These are phyloP conservation scores for Trapa bicornis DNA, from an alignment of 345 rosid species.

Conservation along the genomic window DNA sequence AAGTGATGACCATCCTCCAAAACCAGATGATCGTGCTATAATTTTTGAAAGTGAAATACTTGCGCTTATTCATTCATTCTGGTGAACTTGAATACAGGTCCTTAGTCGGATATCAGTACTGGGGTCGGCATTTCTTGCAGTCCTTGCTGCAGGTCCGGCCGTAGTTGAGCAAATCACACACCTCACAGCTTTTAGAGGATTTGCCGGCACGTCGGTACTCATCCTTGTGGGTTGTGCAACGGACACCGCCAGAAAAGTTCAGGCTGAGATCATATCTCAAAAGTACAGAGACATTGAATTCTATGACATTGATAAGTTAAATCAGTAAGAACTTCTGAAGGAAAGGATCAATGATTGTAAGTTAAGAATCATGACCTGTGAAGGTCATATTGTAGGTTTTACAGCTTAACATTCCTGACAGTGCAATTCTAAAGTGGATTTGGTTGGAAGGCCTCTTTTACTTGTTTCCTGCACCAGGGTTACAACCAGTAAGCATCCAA, in stretches of 20 bases:
- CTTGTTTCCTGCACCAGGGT: background rate
- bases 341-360: background rate
- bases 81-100: constrained; percentile 33
- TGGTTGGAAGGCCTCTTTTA: background rate
- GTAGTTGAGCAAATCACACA: constrained; percentile 76
- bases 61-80: background rate
- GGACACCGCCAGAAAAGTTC: constrained; percentile 92
- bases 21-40: background rate
- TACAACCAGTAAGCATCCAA: background rate
- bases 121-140: constrained; percentile 75
- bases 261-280: constrained; percentile 90
- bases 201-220: constrained; percentile 94
- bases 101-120: constrained; percentile 91
- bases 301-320: constrained; percentile 50
- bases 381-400: background rate
- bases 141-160: constrained; percentile 96
- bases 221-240: constrained; percentile 99
- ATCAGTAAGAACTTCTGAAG: background rate
- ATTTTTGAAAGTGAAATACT: background rate
- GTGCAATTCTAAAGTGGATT: background rate
- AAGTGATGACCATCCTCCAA: background rate
- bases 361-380: background rate
- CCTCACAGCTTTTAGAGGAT: constrained; percentile 95
- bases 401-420: background rate
- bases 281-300: constrained; percentile 92